Base-by-base conservation (phyloP, 2,329 filamentous ascomycete species). In the Didymosphaeria variabile region DNA sequence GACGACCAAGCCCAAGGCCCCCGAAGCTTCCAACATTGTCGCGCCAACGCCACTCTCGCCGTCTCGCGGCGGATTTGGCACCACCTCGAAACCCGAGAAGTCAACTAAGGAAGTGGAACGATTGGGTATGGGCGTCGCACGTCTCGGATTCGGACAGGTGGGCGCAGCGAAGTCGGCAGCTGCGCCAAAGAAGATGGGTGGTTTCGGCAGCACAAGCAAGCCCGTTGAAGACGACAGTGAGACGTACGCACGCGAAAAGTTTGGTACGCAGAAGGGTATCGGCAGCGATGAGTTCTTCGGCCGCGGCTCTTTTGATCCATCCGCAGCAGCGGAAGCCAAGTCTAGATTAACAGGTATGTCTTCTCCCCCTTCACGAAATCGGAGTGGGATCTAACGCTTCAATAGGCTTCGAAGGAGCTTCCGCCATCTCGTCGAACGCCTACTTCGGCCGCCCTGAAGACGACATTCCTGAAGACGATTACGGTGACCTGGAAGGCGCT, bases 221-320 rank as follows among this genome's bases (percentile, higher is more conserved):
- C 85, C 90, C 32, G 81, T 87, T 6, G 74, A 71, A 84, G 86
- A 88, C 51, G 93, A 97, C 60, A 89, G 90, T 57, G 88, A 97
- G 72, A 89, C 88, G 73, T 96, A 92, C 75, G 93, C 94, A 6
- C 91, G 92, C 72, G 83, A 87, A 74, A 97, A 97, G 79, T 99
- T 99, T 73, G 94, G 94, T 62, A 81, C 80, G 46, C 95, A 99
- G 79, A 98, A 98, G 84, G 92, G 92, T 70, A 99, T 99, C 69
- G 97, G 93, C 0, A 97, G 94, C 0, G 95, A 99, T 78, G 95
- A 99, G 77, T 99, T 97, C 85, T 99, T 99, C 76, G 93, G 94
- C 72, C 94, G 95, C 77, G 92, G 93, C 56, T 82, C 87, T 58
- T 98, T 90, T 79, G 94, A 99, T 76, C 89, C 94, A 40, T 85